These are phyloP conservation scores for Trichophyton simii DNA, from an alignment of 2,329 filamentous ascomycete species.

Conservation along the genomic window DNA sequence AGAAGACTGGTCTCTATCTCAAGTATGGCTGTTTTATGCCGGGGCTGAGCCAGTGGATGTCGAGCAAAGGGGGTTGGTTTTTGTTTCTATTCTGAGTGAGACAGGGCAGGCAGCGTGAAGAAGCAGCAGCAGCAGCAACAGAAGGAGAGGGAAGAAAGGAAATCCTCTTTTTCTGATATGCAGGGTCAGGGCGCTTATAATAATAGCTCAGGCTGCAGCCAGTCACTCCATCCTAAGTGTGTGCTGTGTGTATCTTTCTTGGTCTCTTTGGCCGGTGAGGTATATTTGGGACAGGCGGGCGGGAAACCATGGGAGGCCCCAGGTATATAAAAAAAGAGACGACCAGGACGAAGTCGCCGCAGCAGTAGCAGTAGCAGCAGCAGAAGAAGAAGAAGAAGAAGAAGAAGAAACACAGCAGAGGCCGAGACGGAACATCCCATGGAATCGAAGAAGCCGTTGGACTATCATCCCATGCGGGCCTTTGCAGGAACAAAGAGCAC, in stretches of 20 bases:
- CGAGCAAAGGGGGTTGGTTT: not conserved
- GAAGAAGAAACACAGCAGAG: not conserved
- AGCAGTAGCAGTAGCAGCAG: not conserved
- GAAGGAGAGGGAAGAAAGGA: no score
- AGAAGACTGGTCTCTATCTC: not conserved
- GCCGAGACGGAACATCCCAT: not conserved
- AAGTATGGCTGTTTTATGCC: not conserved
- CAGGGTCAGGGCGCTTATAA: not conserved
- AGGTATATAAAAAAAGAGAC: not conserved
- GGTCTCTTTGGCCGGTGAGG: no score
- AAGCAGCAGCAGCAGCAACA: not conserved
- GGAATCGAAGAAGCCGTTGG: not conserved
- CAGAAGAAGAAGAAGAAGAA: not conserved
- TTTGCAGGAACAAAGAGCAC: conserved; percentile 3
- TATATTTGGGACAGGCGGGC: no score
- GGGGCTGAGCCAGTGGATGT: not conserved
- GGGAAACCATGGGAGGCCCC: no score
- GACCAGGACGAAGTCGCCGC: not conserved
- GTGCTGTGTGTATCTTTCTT: no score
- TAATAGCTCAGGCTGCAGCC: no score
- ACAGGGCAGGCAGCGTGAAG: not conserved
- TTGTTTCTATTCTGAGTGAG: conserved; percentile 4
- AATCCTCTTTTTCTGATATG: no score
- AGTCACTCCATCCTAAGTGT: no score
- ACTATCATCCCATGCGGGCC: not conserved